Evolutionary conservation across 106 monocot species (phyloP).

Genomic region (Xerophyta viscosa): DNA sequence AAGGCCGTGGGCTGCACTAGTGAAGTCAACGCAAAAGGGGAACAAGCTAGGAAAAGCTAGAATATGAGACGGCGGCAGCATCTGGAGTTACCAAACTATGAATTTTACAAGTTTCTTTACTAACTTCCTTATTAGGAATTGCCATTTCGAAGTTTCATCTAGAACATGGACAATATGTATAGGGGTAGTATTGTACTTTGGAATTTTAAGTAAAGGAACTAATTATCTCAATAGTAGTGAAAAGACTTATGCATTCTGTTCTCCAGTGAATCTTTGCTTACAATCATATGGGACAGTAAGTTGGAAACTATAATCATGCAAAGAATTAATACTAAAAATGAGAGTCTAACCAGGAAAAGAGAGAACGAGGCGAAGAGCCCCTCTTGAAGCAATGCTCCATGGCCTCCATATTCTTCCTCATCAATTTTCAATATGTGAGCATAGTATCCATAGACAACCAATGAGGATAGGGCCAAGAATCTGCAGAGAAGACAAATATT

Average conservation of each 20-base stretch:
- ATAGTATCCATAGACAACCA: slow-evolving; percentile 74
- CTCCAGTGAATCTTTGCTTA: background rate
- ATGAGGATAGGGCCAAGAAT: slow-evolving; percentile 67
- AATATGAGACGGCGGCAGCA: too few species aligned
- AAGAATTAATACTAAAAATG: background rate
- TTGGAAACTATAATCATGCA: background rate
- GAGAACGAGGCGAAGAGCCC: slow-evolving; percentile 89
- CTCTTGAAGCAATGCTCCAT: slow-evolving; percentile 79
- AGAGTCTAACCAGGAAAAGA: slow-evolving; percentile 70
- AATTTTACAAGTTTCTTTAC: too few species aligned
- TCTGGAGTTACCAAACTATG: too few species aligned
- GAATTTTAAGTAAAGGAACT: too few species aligned
- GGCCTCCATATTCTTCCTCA: slow-evolving; percentile 92
- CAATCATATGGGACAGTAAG: background rate
- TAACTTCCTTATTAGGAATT: too few species aligned
- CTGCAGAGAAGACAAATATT: slow-evolving; percentile 23
- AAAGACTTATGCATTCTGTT: background rate
- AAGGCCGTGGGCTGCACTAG: too few species aligned
- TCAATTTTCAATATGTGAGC: slow-evolving; percentile 66
- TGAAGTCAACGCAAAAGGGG: too few species aligned
- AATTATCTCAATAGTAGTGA: too few species aligned
- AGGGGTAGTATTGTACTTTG: too few species aligned
- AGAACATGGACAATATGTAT: too few species aligned
- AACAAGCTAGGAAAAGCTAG: too few species aligned
- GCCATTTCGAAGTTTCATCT: too few species aligned